These are phyloP conservation scores for Phlebopus sp. DNA, from an alignment of 1,284 basidiomycete genomes.

Conservation along the genomic window DNA sequence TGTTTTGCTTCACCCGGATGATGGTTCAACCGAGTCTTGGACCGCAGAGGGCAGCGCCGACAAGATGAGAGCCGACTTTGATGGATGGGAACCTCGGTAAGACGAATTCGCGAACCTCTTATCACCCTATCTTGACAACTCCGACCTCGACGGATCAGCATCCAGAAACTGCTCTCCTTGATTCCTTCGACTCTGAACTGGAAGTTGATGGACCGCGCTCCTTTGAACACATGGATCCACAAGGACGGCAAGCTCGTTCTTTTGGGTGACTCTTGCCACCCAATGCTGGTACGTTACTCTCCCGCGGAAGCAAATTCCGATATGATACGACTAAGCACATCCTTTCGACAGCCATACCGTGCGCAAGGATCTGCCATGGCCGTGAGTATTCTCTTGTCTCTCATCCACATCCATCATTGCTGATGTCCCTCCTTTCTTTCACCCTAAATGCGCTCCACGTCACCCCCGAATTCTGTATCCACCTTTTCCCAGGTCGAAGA, in stretches of 20 bases:
- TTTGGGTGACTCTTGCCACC: conserved; percentile 58
- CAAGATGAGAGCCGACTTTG: conserved; percentile 45
- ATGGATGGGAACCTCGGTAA: conserved; percentile 48
- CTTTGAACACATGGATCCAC: conserved; percentile 50
- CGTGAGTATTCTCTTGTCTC: conserved; percentile 31
- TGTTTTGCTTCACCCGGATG: conserved; percentile 46
- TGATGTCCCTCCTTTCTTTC: not conserved
- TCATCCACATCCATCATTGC: not conserved
- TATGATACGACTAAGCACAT: not conserved
- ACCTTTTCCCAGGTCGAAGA: conserved; percentile 50
- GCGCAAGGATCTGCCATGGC: conserved; percentile 71
- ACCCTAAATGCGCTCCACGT: no score
- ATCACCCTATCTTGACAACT: conserved; percentile 7
- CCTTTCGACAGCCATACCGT: conserved; percentile 51
- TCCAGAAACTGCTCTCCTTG: conserved; percentile 47
- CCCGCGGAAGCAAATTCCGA: not conserved
- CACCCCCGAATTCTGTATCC: no score
- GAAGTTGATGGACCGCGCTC: conserved; percentile 48
- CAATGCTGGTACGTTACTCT: conserved; percentile 55
- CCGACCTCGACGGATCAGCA: conserved; percentile 28
- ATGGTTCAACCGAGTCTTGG: conserved; percentile 41
- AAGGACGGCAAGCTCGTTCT: conserved; percentile 44
- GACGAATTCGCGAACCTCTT: conserved; percentile 8
- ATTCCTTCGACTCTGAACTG: conserved; percentile 49
- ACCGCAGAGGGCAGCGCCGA: conserved; percentile 37